phyloP scores from a whole-genome alignment of 768 basidiomycete species.

The Mycena haematopus region DNA sequence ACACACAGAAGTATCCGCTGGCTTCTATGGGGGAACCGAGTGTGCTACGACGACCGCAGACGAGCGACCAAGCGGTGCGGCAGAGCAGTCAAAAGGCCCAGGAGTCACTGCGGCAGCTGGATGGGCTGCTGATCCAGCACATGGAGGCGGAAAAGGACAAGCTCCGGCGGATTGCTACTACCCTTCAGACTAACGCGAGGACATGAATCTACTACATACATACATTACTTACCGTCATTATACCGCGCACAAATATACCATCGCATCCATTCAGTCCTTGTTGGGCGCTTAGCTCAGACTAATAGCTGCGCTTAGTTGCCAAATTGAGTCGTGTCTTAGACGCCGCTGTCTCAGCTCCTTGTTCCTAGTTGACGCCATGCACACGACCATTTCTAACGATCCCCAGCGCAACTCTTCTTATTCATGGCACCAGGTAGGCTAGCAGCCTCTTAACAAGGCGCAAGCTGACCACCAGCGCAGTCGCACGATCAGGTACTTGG shows the following conservation, averaged over 20 bases:
- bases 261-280: neutral
- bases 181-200: constrained; percentile 29
- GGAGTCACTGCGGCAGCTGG: constrained; percentile 69
- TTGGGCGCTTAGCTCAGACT: neutral
- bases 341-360: constrained; percentile 1
- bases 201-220: constrained; percentile 5
- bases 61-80: constrained; percentile 40
- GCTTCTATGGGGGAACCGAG: constrained; percentile 16
- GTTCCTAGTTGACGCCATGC: constrained; percentile 12
- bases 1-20: constrained; percentile 49
- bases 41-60: constrained; percentile 34
- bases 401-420: constrained; percentile 57
- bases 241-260: constrained; percentile 28
- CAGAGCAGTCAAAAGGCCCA: constrained; percentile 49
- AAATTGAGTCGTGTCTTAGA: neutral
- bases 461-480: constrained; percentile 44
- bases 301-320: too few species aligned
- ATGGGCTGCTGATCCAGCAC: constrained; percentile 83
- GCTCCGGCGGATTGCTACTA: constrained; percentile 74
- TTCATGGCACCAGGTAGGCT: constrained; percentile 85
- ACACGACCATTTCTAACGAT: constrained; percentile 41
- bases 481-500: constrained; percentile 83
- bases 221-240: constrained; percentile 14
- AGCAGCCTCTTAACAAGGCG: neutral
- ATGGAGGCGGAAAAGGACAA: constrained; percentile 85